Evolutionary conservation across 345 rosid species (phyloP), one percentile per base, ranked within the genome.

Genomic region (Acer saccharum): DNA sequence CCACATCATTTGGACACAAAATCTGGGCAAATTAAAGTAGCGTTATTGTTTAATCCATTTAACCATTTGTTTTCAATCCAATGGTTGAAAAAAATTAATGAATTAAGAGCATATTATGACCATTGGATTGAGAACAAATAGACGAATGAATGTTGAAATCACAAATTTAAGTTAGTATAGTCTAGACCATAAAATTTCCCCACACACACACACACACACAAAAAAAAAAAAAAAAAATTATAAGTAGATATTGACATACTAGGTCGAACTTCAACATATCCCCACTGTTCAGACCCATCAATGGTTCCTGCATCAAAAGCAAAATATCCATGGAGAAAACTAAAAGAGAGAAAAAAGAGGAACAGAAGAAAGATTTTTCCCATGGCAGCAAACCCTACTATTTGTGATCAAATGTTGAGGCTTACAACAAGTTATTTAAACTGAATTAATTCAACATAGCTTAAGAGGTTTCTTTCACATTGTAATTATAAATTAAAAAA

Each of bases 261-360:
- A 0, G 84, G 87, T 60, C 88, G 73, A 69, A 83, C 87, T 83
- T 87, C 76, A 1, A 80, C 83, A 7, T 83, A 87, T 50, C 88
- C 87, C 88, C 88, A 83, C 63, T 68, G 69, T 78, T 85, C 88
- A 13, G 86, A 85, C 14, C 90, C 88, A 25, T 85, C 87, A 5
- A 10, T 23, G 16, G 82, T 83, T 43, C 78, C 82, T 43, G 70
- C 77, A 41, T 52, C 65, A 0, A 65, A 60, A n/a, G 80, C 76
- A 7, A 69, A 10, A 50, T 1, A 23, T 6, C 66, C 48, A 52
- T 61, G 71, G 14, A 75, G 65, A 17, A 64, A 54, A 41, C 48
- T 66, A 23, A 25, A 70, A 18, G 77, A 70, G 16, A 75, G 17
- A 21, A 79, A n/a, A 20, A 43, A 55, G 20, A 57, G 29, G 10